phyloP scores from a whole-genome alignment of 306 rosid species.

The Malus orientalis region DNA sequence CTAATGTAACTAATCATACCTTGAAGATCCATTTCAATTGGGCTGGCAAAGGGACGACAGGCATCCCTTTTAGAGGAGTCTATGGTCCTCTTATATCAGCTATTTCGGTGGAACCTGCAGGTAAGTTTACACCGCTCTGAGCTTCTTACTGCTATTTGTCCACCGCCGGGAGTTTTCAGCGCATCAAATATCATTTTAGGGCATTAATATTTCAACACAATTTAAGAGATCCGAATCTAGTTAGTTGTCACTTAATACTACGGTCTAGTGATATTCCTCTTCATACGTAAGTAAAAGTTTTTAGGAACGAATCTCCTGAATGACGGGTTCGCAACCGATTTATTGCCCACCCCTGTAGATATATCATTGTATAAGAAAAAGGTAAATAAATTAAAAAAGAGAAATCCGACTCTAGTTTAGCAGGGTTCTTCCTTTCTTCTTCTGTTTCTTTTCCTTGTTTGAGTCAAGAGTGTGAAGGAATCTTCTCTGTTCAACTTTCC shows the following conservation, averaged over 20 bases:
- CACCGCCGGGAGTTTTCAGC: not conserved
- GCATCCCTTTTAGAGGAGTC: not conserved
- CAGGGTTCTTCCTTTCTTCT: too few relatives aligned
- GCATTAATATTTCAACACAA: not conserved
- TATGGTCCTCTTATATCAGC: constrained; percentile 23
- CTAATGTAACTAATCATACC: constrained; percentile 4
- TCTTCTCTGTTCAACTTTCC: not conserved
- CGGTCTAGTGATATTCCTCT: not conserved
- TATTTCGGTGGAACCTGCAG: not conserved
- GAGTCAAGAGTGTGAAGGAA: not conserved
- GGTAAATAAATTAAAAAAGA: too few relatives aligned
- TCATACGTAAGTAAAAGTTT: too few relatives aligned
- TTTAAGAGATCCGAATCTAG: not conserved
- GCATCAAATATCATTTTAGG: not conserved
- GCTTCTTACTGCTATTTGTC: not conserved
- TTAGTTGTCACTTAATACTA: not conserved
- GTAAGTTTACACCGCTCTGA: constrained; percentile 1
- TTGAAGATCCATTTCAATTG: constrained; percentile 47
- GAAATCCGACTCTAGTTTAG: too few relatives aligned
- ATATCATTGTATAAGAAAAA: too few relatives aligned
- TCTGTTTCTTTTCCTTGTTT: not conserved
- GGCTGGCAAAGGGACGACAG: constrained; percentile 28
- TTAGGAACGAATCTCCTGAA: too few relatives aligned
- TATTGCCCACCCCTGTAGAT: too few relatives aligned
- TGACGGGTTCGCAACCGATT: rapidly evolving